phyloP scores from a whole-genome alignment of 208 protist species.

The Acanthamoeba triangularis region DNA sequence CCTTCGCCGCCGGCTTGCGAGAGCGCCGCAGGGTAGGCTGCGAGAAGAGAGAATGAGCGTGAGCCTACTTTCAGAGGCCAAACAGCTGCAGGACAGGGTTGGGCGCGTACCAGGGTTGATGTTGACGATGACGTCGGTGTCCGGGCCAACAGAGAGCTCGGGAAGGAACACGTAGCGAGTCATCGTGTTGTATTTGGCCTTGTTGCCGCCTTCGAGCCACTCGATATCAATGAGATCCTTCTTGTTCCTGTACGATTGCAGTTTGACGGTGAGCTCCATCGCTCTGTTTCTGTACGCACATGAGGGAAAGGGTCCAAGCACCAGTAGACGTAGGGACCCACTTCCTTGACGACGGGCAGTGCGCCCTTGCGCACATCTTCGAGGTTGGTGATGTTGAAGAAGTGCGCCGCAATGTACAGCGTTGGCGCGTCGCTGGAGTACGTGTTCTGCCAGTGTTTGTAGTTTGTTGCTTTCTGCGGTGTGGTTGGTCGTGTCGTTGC shows the following conservation, averaged over 20 bases:
- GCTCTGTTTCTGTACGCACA: too few relatives aligned
- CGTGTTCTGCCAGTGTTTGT: constrained; percentile 59
- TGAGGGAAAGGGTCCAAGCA: neutral
- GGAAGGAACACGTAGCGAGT: constrained; percentile 39
- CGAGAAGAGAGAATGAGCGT: neutral
- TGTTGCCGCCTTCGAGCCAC: constrained; percentile 51
- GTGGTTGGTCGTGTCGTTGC: too few relatives aligned
- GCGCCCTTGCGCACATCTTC: constrained; percentile 48
- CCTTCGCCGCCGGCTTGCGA: constrained; percentile 33
- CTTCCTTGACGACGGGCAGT: constrained; percentile 61
- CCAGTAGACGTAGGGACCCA: constrained; percentile 66
- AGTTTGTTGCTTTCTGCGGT: neutral
- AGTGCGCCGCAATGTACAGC: constrained; percentile 15
- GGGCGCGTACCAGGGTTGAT: constrained; percentile 24
- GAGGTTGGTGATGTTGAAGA: constrained; percentile 70
- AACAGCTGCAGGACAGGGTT: too few relatives aligned
- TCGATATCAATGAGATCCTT: constrained; percentile 52
- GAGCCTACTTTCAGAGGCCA: neutral
- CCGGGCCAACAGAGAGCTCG: constrained; percentile 5
- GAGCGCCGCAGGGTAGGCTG: constrained; percentile 37
- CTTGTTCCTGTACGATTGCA: constrained; percentile 34
- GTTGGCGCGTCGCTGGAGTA: neutral
- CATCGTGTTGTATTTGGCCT: constrained; percentile 46
- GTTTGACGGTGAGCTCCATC: neutral
- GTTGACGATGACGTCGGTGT: constrained; percentile 43